Base-by-base conservation (phyloP, 306 rosid species). In the Vicia villosa region DNA sequence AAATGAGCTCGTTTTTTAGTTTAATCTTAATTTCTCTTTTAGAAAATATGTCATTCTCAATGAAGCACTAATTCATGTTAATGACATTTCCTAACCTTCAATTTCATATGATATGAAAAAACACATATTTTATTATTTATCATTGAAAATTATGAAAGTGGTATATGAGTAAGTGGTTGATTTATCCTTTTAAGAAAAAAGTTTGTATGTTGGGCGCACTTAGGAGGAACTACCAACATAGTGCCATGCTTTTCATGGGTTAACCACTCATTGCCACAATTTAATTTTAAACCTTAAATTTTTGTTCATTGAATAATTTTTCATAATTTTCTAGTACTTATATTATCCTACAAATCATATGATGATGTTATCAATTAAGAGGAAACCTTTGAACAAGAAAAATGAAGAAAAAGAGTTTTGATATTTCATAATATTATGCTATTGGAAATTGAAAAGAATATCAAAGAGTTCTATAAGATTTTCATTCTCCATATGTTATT, bases 131-230 rank as follows among this genome's bases (percentile, higher is more conserved):
- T 30, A 30, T 63, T 73, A 49, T 64, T 70, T 70, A 52, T 50
- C 66, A 14, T 60, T 70, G 78, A 82, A 78, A 78, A 76, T 65
- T 76, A 82, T 78, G 55, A 69, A 74, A 80, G 66, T 75, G 80
- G 80, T 49, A 64, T 64, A 56, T 64, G 83, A 80, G 69, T 80
- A 76, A 63, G 79, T 61, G 40, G 41, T 34, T 38, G 38, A 37
- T 68, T 79, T 73, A 73, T 78, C 45, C 59, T 59, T 49, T 41
- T 37, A 73, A 61, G 56, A 63, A 77, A 66, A 79, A 61, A 14
- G 20, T 40, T 41, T 2, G 58, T 59, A 50, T 60, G 43, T 41
- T 61, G 49, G 54, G 67, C 72, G 81, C 81, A 77, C 76, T 62
- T 51, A 69, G 63, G 40, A 42, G 56, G 77, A 63, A 77, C 6